These are phyloP conservation scores for Leishmania major DNA, from an alignment of 208 protist species.

Conservation along the genomic window DNA sequence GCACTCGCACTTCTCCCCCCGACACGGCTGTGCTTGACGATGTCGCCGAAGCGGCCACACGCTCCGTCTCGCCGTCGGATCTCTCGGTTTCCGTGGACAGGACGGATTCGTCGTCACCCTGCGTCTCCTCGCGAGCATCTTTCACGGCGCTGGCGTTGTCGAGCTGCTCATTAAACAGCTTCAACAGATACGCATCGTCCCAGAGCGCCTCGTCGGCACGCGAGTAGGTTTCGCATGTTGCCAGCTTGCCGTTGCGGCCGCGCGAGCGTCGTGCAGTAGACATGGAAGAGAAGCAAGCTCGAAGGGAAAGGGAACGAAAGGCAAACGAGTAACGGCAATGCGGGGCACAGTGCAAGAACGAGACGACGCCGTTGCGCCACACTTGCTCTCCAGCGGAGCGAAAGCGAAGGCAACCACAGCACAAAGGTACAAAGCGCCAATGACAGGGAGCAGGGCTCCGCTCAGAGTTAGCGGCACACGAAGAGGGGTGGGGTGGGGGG, in stretches of 20 bases:
- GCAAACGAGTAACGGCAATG: not conserved
- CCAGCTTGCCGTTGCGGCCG: conserved; percentile 8
- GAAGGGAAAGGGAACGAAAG: not conserved
- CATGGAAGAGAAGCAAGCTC: not conserved
- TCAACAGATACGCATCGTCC: conserved; percentile 83
- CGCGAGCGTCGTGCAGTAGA: conserved; percentile 6
- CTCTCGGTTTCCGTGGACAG: not conserved
- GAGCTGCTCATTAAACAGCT: conserved; percentile 80
- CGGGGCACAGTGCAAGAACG: too few relatives aligned
- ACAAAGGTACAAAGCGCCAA: not conserved
- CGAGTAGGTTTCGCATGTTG: conserved; percentile 37
- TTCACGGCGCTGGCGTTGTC: conserved; percentile 26
- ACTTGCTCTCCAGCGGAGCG: not conserved
- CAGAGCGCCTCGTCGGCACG: conserved; percentile 63
- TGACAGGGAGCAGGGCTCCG: not conserved
- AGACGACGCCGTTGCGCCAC: not conserved
- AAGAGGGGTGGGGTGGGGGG: not conserved
- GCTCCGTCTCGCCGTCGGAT: not conserved
- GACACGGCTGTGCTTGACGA: not conserved
- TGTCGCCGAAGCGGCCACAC: not conserved
- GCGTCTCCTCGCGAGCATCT: not conserved
- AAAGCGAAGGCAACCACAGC: not conserved
- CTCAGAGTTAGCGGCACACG: not conserved
- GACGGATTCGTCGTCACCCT: not conserved
- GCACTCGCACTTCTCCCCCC: not conserved